phyloP scores from a whole-genome alignment of 2,329 filamentous ascomycete species.

The Ophiocordyceps camponoti-leonardi region DNA sequence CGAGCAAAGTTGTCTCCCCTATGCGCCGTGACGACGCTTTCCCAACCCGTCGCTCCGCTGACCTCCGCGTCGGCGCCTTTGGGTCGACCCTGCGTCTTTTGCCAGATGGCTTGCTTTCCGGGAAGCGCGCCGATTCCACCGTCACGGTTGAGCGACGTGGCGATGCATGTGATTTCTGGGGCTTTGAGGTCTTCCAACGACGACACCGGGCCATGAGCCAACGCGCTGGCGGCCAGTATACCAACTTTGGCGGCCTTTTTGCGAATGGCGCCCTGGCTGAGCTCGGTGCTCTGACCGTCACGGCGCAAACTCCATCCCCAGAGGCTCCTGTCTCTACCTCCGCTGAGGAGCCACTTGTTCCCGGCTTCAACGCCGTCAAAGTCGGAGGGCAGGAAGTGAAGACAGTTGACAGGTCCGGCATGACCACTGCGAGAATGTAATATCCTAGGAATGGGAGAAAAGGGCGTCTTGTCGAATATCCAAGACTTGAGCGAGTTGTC shows the following conservation, averaged over 20 bases:
- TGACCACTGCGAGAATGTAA: slow-evolving; percentile 80
- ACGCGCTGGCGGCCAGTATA: slow-evolving; percentile 40
- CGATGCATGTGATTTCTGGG: slow-evolving; percentile 80
- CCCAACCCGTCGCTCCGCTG: slow-evolving; percentile 78
- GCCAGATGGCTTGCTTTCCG: slow-evolving; percentile 68
- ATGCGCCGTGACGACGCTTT: slow-evolving; percentile 89
- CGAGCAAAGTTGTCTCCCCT: slow-evolving; percentile 68
- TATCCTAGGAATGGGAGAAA: slow-evolving; percentile 70
- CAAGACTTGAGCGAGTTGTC: slow-evolving; percentile 92
- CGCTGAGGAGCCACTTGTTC: slow-evolving; percentile 89
- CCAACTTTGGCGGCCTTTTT: slow-evolving; percentile 81
- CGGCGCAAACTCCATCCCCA: slow-evolving; percentile 94
- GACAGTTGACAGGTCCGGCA: slow-evolving; percentile 64
- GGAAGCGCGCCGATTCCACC: slow-evolving; percentile 79
- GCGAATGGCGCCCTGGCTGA: slow-evolving; percentile 79
- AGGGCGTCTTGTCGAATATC: slow-evolving; percentile 89
- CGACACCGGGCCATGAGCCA: slow-evolving; percentile 42
- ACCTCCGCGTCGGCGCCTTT: slow-evolving; percentile 50
- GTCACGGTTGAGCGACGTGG: slow-evolving; percentile 82
- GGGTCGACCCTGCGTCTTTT: slow-evolving; percentile 50
- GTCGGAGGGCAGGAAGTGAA: slow-evolving; percentile 73
- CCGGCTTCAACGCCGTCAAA: slow-evolving; percentile 77
- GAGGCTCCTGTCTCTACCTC: slow-evolving; percentile 73
- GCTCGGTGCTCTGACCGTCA: slow-evolving; percentile 82
- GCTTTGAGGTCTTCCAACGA: slow-evolving; percentile 67